These are phyloP conservation scores for Zymoseptoria brevis DNA, from an alignment of 2,329 filamentous ascomycete species.

Conservation along the genomic window DNA sequence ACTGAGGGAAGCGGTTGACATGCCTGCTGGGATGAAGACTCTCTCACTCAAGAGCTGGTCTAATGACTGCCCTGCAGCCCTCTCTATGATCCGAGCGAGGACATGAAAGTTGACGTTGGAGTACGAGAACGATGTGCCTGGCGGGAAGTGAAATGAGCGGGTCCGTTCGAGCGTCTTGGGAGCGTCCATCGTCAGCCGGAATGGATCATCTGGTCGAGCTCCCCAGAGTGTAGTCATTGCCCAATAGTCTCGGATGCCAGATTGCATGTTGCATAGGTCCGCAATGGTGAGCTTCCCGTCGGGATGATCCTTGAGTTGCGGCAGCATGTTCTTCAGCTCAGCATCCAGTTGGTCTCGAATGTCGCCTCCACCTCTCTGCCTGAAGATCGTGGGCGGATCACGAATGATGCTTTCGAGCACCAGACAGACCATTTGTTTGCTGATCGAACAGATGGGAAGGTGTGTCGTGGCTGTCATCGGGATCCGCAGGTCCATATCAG, in stretches of 20 bases:
- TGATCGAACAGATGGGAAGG: constrained; percentile 42
- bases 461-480: constrained; percentile 31
- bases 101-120: constrained; percentile 39
- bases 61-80: constrained; percentile 31
- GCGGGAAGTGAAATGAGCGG: constrained; percentile 35
- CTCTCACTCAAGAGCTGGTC: constrained; percentile 31
- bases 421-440: constrained; percentile 40
- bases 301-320: constrained; percentile 10
- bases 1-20: constrained; percentile 35
- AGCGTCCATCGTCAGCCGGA: constrained; percentile 31
- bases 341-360: constrained; percentile 15
- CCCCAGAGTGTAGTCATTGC: constrained; percentile 39
- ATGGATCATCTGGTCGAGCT: constrained; percentile 33
- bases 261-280: constrained; percentile 36
- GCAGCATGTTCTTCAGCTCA: constrained; percentile 28
- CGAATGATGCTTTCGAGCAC: constrained; percentile 30
- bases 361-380: constrained; percentile 6
- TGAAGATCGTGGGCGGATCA: constrained; percentile 26
- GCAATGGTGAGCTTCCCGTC: constrained; percentile 29
- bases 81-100: constrained; percentile 34
- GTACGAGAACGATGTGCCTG: constrained; percentile 39
- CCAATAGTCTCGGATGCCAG: constrained; percentile 42
- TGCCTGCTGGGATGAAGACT: constrained; percentile 36
- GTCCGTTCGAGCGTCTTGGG: constrained; percentile 24
- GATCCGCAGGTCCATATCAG: constrained; percentile 34